Percentiles rank a stretch among this genome's conserved stretches.
These are phyloP conservation scores for Aegilops tauschii DNA, from an alignment of 176 grass and related monocot species.

Conservation along the genomic window DNA sequence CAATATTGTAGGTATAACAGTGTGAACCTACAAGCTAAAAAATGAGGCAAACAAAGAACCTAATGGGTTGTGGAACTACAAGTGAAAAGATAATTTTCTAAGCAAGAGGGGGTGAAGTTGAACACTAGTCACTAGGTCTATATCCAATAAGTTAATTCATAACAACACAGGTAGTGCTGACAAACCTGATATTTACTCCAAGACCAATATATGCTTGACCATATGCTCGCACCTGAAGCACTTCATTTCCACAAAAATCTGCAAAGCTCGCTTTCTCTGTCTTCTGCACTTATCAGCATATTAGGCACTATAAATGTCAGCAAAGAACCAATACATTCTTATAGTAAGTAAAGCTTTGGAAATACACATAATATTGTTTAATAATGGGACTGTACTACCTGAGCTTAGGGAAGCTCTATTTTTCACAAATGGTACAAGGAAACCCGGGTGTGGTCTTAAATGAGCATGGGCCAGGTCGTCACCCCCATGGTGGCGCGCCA, in stretches of 20 bases:
- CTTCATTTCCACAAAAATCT: slow-evolving; percentile 77
- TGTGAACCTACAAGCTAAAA: slow-evolving; percentile 1
- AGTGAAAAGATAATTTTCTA: background rate
- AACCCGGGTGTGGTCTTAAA: background rate
- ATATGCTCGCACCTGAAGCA: slow-evolving; percentile 95
- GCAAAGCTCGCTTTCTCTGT: slow-evolving; percentile 25
- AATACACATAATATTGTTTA: slow-evolving; percentile 22
- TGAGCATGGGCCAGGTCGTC: no score
- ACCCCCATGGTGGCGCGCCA: no score
- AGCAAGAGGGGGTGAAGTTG: background rate
- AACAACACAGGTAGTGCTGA: slow-evolving; percentile 5
- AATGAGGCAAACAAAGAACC: background rate
- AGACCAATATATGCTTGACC: slow-evolving; percentile 80
- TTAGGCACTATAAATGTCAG: background rate
- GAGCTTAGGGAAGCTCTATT: background rate
- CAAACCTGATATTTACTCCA: slow-evolving; percentile 93
- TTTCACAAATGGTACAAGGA: background rate
- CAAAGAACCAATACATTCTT: background rate
- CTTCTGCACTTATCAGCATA: slow-evolving; percentile 45
- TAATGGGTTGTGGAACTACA: background rate
- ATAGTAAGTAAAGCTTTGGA: background rate
- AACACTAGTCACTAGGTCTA: slow-evolving; percentile 6
- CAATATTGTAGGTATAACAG: background rate
- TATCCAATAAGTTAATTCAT: background rate
- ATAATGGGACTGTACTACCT: background rate